These are phyloP conservation scores for Trametes cinnabarina DNA, from an alignment of 768 basidiomycete genomes.

Conservation along the genomic window DNA sequence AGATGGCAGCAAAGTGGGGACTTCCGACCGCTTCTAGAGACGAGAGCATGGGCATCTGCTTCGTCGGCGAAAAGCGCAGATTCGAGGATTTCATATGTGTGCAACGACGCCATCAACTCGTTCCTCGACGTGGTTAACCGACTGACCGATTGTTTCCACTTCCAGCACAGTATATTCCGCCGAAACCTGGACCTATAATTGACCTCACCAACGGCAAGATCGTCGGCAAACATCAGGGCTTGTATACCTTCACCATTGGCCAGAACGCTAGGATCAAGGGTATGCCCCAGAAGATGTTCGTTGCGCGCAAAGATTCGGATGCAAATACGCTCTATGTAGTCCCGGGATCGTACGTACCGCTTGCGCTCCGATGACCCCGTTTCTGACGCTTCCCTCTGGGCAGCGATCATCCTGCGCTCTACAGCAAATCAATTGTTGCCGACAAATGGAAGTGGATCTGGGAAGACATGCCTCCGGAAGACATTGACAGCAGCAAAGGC, in stretches of 20 bases:
- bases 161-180: constrained; percentile 72
- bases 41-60: constrained; percentile 95
- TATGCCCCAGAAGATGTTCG: constrained; percentile 61
- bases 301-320: constrained; percentile 63
- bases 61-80: constrained; percentile 76
- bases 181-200: constrained; percentile 68
- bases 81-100: constrained; percentile 75
- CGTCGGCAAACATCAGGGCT: constrained; percentile 64
- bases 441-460: constrained; percentile 76
- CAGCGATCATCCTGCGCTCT: constrained; percentile 55
- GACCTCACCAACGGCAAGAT: constrained; percentile 51
- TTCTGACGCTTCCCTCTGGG: constrained; percentile 23
- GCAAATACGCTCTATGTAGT: constrained; percentile 75
- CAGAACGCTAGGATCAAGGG: constrained; percentile 72
- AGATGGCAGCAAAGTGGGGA: constrained; percentile 57
- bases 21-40: constrained; percentile 72
- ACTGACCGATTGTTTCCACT: neutral
- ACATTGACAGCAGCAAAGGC: constrained; percentile 42
- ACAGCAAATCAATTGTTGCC: constrained; percentile 34
- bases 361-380: neutral
- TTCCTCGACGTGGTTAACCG: neutral
- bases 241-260: constrained; percentile 87
- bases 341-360: constrained; percentile 54
- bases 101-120: constrained; percentile 20
- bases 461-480: constrained; percentile 52